Evolutionary conservation across 768 basidiomycete genomes (phyloP), one percentile per base, ranked within the genome.

Genomic region (Mycena galopus): DNA sequence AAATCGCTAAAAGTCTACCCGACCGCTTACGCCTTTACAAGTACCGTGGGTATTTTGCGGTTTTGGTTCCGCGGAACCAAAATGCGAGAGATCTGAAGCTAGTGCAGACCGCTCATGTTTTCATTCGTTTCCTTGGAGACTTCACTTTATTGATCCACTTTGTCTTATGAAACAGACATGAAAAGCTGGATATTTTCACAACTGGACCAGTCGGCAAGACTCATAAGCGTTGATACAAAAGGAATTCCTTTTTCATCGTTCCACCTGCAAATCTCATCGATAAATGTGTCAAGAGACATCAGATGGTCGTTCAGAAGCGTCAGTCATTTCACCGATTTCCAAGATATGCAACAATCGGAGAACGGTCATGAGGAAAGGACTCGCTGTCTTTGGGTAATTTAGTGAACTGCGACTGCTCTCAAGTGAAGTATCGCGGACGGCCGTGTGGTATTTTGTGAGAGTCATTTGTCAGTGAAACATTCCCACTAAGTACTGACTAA

Each of bases 401-500:
- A 65, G 47, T 10, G 23, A 39, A 60, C 35, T 65, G 17, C 39
- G 6, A 39, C 39, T 39, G 35, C 35, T 37, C 35, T 37, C 35
- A 39, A 16, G 39, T 16, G 17, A 39, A 3, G 39, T 39, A 39
- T 39, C 14, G 39, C 14, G 12, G 4, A 39, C 39, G 17, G 12
- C 14, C 39, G 14, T 39, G 81, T 97, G 97, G 81, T 96, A 96
- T 29, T n/a, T 23, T 19, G 17, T 4, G 29, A 56, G 32, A 47
- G 4, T 25, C 25, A 14, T 59, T 5, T 59, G n/a, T 59, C 57
- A 59, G 32, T 59, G 57, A 84, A 95, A 97, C 92, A 97, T 96
- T 75, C 95, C 96, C 69, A 98, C 96, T 53, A 98, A 88, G 81
- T 62, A 62, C 25, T 62, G 61, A 82, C 95, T 96, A 74, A 98